Base-by-base conservation (phyloP, 768 basidiomycete genomes). In the Plicaturopsis crispa region DNA sequence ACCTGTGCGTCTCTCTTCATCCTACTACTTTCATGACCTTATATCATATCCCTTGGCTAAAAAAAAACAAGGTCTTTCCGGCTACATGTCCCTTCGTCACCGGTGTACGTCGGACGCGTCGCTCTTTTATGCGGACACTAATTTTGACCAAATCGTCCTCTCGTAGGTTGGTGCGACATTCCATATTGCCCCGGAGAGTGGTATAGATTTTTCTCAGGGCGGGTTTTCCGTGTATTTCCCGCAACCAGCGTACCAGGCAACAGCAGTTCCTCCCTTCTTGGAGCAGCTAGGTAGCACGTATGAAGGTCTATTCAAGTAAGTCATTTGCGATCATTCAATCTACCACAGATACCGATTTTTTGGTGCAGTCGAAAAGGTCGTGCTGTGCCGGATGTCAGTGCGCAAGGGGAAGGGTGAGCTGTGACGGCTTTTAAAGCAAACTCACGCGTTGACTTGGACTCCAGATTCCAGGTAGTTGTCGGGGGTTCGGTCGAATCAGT, bases 141-240 rank as follows among this genome's bases (percentile, higher is more conserved):
- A n/a, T n/a, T n/a, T n/a, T n/a, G n/a, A n/a, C n/a, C n/a, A n/a
- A n/a, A n/a, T n/a, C n/a, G n/a, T n/a, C n/a, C n/a, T n/a, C n/a
- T n/a, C n/a, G n/a, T n/a, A n/a, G n/a, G 72, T 87, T 3, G 84
- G 79, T 4, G 84, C 79, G 6, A 85, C 83, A 0, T 69, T 63
- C 1, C 58, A 59, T 32, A 57, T 78, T 39, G 72, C 70, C 52
- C 79, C 80, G 4, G 80, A 84, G 51, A 60, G 72, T 22, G 79
- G 73, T 8, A 60, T 70, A 35, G 63, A 55, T 53, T 76, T 82
- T 58, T 77, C 79, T n/a, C 40, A 62, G 13, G 65, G 63, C 30
- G 63, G 62, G 40, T 64, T 66, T 44, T 58, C 60, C 46, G 65
- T 66, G 45, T 72, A 72, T 51, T 82, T 83, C 47, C 42, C 65